Conservation (phyloP, 2,329 filamentous ascomycete genomes). For the Dendryphion nanum region DNA sequence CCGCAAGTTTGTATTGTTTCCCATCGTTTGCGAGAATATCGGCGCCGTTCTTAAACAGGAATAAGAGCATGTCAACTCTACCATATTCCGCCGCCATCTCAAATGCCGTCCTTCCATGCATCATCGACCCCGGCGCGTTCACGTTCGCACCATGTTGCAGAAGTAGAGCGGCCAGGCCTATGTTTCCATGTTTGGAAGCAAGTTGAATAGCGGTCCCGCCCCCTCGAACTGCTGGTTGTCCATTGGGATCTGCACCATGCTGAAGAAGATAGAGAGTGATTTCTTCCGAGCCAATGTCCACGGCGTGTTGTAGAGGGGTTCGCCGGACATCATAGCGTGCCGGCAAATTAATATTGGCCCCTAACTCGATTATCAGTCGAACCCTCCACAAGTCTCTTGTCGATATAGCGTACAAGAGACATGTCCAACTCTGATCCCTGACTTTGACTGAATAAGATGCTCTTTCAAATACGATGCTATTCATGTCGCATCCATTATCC, state of each 20-base stretch:
- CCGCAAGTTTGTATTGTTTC: conserved; percentile 5
- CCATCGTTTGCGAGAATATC: conserved; percentile 2
- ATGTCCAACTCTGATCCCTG: not conserved
- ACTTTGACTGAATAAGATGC: not conserved
- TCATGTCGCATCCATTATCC: not conserved
- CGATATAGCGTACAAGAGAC: not conserved
- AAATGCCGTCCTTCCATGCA: conserved; percentile 8
- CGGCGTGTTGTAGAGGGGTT: conserved; percentile 7
- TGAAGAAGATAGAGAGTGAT: conserved; percentile 7
- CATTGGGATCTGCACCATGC: conserved; percentile 4
- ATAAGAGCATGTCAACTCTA: conserved; percentile 9
- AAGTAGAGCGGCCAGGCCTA: conserved; percentile 5
- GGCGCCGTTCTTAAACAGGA: conserved; percentile 6
- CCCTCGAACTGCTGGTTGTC: not conserved
- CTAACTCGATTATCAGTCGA: not conserved
- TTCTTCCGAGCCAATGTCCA: conserved; percentile 2
- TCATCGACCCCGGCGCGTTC: conserved; percentile 1
- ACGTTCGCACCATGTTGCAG: conserved; percentile 3
- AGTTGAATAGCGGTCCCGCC: conserved; percentile 9
- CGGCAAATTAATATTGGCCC: not conserved
- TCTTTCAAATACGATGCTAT: not conserved
- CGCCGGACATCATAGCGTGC: not conserved
- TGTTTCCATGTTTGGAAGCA: conserved; percentile 7
- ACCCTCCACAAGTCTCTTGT: not conserved
- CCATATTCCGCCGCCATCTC: conserved; percentile 9